Evolutionary conservation across 2,329 filamentous ascomycete genomes (phyloP), one percentile per base, ranked within the genome.

Genomic region (Cladosporium halotolerans): DNA sequence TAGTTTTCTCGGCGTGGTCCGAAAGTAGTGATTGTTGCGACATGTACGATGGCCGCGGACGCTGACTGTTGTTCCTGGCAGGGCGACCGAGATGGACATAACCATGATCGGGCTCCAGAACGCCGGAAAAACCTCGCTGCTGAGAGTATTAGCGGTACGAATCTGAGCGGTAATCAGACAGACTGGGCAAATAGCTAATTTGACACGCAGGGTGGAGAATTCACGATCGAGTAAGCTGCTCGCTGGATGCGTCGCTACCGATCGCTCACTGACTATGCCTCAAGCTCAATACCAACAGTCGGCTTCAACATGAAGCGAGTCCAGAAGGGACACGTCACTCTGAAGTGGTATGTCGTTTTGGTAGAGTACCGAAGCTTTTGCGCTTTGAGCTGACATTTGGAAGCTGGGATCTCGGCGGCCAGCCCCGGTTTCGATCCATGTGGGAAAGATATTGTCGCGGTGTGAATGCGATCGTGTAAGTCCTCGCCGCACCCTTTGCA

Each of bases 271-370:
- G 64, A 74, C 61, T 50, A 55, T 57, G 62, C 68, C 62, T 73
- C 68, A 76, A 97, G 92, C 78, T 95, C 92, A 62, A 96, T 97
- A 71, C 93, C 93, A 57, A 99, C 93, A 13, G 92, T 99, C 65
- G 93, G 93, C 61, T 97, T 97, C 79, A 99, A 97, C 73, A 96
- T 96, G 84, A 97, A 97, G 79, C 86, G 88, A 62, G 90, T 99
- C 64, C 91, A 96, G 75, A 92, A 93, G 68, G 93, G 93, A 63
- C 92, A 97, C 81, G 93, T 99, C 70, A 95, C 93, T 64, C 79
- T 99, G 66, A 97, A 97, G 75, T 99, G 93, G 82, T 85, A 16
- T 3, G 48, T 51, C 10, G 13, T 14, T 9, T 9, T 33, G 18
- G 23, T 18, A 41, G 10, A n/a, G 32, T 14, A 47, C 5, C 4